Percentiles rank a stretch among this genome's conserved stretches.
phyloP scores from a whole-genome alignment of 139 green algal species.

The Chlorokybus atmophyticus region DNA sequence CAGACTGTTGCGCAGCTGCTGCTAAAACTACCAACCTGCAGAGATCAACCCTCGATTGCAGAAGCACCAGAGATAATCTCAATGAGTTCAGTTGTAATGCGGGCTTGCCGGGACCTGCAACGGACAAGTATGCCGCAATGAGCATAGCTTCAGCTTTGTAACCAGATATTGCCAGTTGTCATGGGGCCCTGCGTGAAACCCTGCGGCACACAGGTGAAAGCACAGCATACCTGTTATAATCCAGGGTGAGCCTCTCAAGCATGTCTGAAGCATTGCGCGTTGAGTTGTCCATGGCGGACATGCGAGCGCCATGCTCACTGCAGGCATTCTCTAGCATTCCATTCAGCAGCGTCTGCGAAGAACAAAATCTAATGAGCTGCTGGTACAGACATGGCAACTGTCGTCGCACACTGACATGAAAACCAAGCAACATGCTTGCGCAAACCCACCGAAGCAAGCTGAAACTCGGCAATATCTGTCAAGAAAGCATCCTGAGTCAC shows the following conservation, averaged over 20 bases:
- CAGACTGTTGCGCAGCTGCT: too few relatives aligned
- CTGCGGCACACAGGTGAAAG: too few relatives aligned
- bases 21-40: too few relatives aligned
- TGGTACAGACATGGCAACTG: too few relatives aligned
- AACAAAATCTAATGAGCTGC: too few relatives aligned
- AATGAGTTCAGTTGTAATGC: slow-evolving; percentile 96
- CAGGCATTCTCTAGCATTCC: slow-evolving; percentile 91
- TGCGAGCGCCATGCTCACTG: slow-evolving; percentile 84
- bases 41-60: slow-evolving; percentile 51
- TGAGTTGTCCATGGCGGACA: slow-evolving; percentile 96
- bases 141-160: too few relatives aligned
- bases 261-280: slow-evolving; percentile 94
- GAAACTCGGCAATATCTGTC: slow-evolving; percentile 85
- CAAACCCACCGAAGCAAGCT: slow-evolving; percentile 62
- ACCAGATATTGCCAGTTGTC: too few relatives aligned
- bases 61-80: slow-evolving; percentile 93
- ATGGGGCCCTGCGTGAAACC: too few relatives aligned
- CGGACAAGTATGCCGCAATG: background rate
- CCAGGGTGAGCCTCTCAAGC: slow-evolving; percentile 81
- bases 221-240: slow-evolving; percentile 84
- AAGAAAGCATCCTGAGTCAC: background rate
- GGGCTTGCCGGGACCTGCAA: slow-evolving; percentile 63
- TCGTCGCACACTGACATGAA: too few relatives aligned
- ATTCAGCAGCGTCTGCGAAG: slow-evolving; percentile 79
- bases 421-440: too few relatives aligned